Evolutionary conservation across 2,329 filamentous ascomycete species (phyloP).

Genomic region (Alternaria longipes): DNA sequence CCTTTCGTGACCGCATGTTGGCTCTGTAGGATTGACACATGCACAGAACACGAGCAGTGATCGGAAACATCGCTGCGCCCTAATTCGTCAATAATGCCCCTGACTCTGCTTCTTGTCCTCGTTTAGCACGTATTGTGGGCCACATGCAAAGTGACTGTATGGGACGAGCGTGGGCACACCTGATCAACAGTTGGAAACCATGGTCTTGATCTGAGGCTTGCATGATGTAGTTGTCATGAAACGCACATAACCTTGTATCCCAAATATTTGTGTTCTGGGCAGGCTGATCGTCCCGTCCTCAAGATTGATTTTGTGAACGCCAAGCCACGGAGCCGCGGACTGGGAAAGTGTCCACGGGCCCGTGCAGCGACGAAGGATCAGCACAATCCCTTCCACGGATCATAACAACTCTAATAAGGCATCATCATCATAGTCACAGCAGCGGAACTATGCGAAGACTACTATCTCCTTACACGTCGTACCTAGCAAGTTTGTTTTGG

Average conservation of each 20-base stretch:
- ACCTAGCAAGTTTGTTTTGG: not conserved
- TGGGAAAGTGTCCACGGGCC: not conserved
- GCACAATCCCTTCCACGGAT: slow-evolving; percentile 5
- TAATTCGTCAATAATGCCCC: not conserved
- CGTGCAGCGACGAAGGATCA: slow-evolving; percentile 1
- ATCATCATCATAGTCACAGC: not conserved
- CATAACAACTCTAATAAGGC: not conserved
- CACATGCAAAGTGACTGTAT: not conserved
- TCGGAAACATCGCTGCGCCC: not conserved
- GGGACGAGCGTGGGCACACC: not conserved
- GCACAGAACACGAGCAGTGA: not conserved
- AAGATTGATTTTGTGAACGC: not conserved
- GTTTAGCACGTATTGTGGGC: not conserved
- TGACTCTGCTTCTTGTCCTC: not conserved
- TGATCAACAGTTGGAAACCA: not conserved
- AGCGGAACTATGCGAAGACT: not conserved
- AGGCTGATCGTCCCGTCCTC: not conserved
- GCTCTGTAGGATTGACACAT: not conserved
- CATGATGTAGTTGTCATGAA: slow-evolving; percentile 1
- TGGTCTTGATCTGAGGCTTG: not conserved
- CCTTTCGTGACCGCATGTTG: not conserved
- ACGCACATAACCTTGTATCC: not conserved
- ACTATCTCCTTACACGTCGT: not conserved
- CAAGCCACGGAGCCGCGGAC: slow-evolving; percentile 1
- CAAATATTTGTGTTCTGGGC: not conserved